These are phyloP conservation scores for Bruguiera hainesii DNA, from an alignment of 441 rosid species.

Conservation along the genomic window DNA sequence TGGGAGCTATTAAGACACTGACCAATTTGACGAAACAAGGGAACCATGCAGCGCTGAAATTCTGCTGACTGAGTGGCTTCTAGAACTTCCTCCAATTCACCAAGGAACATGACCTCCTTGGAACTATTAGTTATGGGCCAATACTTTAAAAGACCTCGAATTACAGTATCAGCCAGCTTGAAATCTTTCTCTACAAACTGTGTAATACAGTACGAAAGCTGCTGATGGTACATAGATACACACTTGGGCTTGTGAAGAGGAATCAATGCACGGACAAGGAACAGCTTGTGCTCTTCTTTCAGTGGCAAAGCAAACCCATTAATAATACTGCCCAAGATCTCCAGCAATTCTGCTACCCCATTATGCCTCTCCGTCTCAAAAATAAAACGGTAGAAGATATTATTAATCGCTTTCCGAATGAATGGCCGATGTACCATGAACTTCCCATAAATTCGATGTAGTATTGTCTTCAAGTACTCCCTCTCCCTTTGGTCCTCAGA, in stretches of 20 bases:
- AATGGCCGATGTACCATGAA: conserved; percentile 85
- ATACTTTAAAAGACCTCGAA: conserved; percentile 72
- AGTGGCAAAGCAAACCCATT: conserved; percentile 84
- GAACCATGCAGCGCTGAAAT: conserved; percentile 85
- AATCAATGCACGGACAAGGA: conserved; percentile 70
- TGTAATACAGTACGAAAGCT: conserved; percentile 77
- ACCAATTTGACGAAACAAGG: conserved; percentile 59
- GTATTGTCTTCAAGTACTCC: conserved; percentile 77
- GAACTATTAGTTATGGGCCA: conserved; percentile 83
- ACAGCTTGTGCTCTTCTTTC: conserved; percentile 91
- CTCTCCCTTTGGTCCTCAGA: conserved; percentile 89
- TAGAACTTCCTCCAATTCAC: conserved; percentile 85
- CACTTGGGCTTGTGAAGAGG: conserved; percentile 89
- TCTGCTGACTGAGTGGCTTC: conserved; percentile 83
- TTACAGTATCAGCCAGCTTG: conserved; percentile 79
- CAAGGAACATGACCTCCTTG: conserved; percentile 76
- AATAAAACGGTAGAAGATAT: conserved; percentile 63
- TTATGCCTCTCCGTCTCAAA: conserved; percentile 68
- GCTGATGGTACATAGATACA: conserved; percentile 71
- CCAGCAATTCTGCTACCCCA: conserved; percentile 62
- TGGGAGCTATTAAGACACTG: conserved; percentile 78
- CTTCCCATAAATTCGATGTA: conserved; percentile 72
- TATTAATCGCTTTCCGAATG: conserved; percentile 74
- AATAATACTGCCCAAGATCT: conserved; percentile 71
- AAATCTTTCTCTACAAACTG: conserved; percentile 88